Percentiles rank a stretch among this genome's conserved stretches.
These are phyloP conservation scores for Diatrype stigma DNA, from an alignment of 2,329 filamentous ascomycete genomes.

Conservation along the genomic window DNA sequence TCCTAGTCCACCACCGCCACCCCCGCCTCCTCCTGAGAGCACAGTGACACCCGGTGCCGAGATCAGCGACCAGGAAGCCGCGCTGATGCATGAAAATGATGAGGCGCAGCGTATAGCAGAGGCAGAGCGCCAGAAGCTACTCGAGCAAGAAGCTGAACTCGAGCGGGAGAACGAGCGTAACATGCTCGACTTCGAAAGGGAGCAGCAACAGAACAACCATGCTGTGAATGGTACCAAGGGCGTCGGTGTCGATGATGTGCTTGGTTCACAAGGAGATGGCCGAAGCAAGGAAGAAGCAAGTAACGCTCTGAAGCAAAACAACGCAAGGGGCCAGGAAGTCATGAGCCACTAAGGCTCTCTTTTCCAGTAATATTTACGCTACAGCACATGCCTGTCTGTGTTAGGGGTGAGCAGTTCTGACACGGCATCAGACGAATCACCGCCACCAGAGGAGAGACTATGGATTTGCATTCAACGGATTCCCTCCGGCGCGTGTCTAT, in stretches of 20 bases:
- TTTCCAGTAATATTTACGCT: neutral
- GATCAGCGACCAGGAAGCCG: slow-evolving; percentile 47
- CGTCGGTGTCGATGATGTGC: slow-evolving; percentile 1
- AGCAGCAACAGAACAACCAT: slow-evolving; percentile 27
- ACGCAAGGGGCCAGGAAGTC: slow-evolving; percentile 19
- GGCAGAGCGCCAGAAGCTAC: slow-evolving; percentile 29
- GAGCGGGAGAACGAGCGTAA: slow-evolving; percentile 35
- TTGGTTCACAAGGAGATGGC: slow-evolving; percentile 2
- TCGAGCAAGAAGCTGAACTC: slow-evolving; percentile 32
- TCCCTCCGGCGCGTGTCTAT: too few relatives aligned
- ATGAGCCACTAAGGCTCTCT: slow-evolving; percentile 21
- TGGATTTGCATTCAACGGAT: too few relatives aligned
- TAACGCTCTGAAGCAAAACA: slow-evolving; percentile 9
- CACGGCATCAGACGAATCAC: neutral
- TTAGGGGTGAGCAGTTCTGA: neutral
- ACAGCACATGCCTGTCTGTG: neutral
- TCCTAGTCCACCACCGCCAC: slow-evolving; percentile 35
- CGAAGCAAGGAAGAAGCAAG: slow-evolving; percentile 3
- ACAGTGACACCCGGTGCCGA: slow-evolving; percentile 29
- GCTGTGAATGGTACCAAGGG: slow-evolving; percentile 13
- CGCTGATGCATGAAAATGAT: slow-evolving; percentile 48
- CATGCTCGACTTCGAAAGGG: slow-evolving; percentile 30
- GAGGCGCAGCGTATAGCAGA: slow-evolving; percentile 50
- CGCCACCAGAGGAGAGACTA: neutral
- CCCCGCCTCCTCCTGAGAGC: slow-evolving; percentile 44